A percentile compares a stretch with the other conserved stretches of the same genome.
These are phyloP conservation scores for Peziza echinospora DNA, from an alignment of 495 filamentous ascomycete species.

Conservation along the genomic window DNA sequence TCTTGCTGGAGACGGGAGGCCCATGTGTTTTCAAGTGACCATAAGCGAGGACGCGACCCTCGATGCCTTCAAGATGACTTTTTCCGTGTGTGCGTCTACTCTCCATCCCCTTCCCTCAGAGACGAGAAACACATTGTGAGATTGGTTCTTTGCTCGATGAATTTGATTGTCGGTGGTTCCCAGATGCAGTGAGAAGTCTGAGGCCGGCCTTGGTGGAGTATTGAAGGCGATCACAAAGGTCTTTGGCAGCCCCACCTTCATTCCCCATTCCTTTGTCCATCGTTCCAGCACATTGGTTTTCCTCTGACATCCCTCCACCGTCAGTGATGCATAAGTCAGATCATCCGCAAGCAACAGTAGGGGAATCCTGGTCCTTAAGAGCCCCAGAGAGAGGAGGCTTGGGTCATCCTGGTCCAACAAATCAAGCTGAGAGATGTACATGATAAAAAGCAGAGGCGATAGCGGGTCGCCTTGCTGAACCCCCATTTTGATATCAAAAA, in stretches of 20 bases:
- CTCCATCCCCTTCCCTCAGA: neutral
- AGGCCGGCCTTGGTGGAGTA: too few species aligned
- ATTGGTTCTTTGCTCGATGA: neutral
- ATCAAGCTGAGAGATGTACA: neutral
- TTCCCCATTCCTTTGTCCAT: too few species aligned
- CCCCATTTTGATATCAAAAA: neutral
- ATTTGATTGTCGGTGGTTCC: neutral
- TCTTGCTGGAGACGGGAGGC: neutral
- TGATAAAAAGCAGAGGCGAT: constrained; percentile 1
- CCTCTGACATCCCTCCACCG: neutral
- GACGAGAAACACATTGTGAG: neutral
- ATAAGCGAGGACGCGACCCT: neutral
- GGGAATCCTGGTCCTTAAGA: neutral
- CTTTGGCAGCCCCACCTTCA: neutral
- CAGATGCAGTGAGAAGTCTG: too few species aligned
- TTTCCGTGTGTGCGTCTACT: neutral
- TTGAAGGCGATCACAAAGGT: neutral
- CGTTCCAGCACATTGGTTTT: neutral
- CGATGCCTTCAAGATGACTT: neutral
- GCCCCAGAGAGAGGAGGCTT: neutral
- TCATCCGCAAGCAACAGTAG: neutral
- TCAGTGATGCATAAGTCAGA: neutral
- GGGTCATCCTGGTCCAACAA: neutral
- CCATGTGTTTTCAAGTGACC: neutral
- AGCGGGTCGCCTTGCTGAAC: constrained; percentile 1